Evolutionary conservation across 768 basidiomycete genomes (phyloP), one percentile per base, ranked within the genome.

Genomic region (Coprinellus micaceus): DNA sequence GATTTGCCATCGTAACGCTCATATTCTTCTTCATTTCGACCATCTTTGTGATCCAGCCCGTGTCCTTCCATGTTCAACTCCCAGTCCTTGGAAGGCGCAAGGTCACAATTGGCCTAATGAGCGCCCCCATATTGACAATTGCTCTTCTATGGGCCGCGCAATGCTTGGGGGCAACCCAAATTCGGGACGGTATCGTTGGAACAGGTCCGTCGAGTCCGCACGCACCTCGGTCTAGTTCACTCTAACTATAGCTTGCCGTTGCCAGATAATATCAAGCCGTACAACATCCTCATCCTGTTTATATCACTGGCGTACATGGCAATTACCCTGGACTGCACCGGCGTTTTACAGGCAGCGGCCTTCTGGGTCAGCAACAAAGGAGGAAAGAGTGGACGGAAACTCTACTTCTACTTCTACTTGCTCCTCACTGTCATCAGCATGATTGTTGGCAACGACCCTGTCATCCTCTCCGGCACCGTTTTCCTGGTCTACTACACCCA

Each of bases 281-380:
- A 94, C 65, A 91, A 97, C 67, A 94, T 98, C 60, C 82, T 98
- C 68, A 91, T 92, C 26, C 74, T 98, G 1, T 98, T 98, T 72
- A 85, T 93, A 62, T 91, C 89, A 2, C 77, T 97, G 49, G 93
- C 94, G 0, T 98, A 98, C 71, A 88, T 97, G 77, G 86, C 94
- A 4, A 88, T 97, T 29, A 91, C 94, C 0, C 78, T 98, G 40
- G 96, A 98, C 64, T 81, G 87, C 9, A 94, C 94, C 0, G 96
- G 96, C 5, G 77, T 94, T 17, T 77, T 98, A 4, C 84, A 89
- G 48, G 88, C 89, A 13, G 84, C 94, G 1, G 94, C 95, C 0
- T 94, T 92, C 71, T 89, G 85, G 83, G 92, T 97, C 61, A 86
- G 86, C 59, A 88, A 89, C 59, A 82, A 80, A 65, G 89, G 91